Percentiles rank a stretch among this genome's conserved stretches.
These are phyloP conservation scores for Myxozyma kluyveri DNA, from an alignment of 805 yeast genomes.

Conservation along the genomic window DNA sequence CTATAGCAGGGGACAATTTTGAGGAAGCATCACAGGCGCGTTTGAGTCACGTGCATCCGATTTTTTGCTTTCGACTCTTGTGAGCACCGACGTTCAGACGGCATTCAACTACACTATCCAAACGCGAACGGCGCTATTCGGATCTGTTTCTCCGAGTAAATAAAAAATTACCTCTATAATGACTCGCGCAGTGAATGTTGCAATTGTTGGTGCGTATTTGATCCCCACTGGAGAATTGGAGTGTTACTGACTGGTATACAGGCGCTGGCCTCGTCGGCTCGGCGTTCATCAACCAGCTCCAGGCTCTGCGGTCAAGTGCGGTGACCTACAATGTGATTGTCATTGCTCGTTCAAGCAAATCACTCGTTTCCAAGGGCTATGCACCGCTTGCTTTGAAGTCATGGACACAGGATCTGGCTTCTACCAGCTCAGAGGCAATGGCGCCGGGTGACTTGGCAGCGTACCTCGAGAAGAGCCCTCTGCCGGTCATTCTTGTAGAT, in stretches of 20 bases:
- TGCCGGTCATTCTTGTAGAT: constrained; percentile 83
- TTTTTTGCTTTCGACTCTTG: no score
- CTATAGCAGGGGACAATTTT: no score
- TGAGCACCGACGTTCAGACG: no score
- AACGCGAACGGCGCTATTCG: neutral
- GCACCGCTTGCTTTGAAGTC: constrained; percentile 61
- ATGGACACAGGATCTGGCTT: constrained; percentile 53
- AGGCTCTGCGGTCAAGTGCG: constrained; percentile 41
- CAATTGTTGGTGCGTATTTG: constrained; percentile 55
- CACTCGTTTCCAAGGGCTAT: constrained; percentile 67
- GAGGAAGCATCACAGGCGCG: no score
- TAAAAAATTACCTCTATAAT: constrained; percentile 37
- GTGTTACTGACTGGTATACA: constrained; percentile 14
- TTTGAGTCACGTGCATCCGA: no score
- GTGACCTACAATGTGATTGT: constrained; percentile 74
- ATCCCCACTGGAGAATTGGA: neutral
- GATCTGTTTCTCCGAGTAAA: neutral
- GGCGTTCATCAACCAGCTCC: constrained; percentile 69
- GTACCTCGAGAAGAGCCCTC: constrained; percentile 62
- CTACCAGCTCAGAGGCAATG: constrained; percentile 51
- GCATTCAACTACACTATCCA: no score
- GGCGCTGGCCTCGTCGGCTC: constrained; percentile 96
- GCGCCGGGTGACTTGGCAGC: constrained; percentile 57
- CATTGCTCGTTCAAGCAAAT: constrained; percentile 70
- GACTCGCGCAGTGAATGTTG: constrained; percentile 61